These are phyloP conservation scores for Arthrinium phaeospermum DNA, from an alignment of 2,329 filamentous ascomycete species.

Conservation along the genomic window DNA sequence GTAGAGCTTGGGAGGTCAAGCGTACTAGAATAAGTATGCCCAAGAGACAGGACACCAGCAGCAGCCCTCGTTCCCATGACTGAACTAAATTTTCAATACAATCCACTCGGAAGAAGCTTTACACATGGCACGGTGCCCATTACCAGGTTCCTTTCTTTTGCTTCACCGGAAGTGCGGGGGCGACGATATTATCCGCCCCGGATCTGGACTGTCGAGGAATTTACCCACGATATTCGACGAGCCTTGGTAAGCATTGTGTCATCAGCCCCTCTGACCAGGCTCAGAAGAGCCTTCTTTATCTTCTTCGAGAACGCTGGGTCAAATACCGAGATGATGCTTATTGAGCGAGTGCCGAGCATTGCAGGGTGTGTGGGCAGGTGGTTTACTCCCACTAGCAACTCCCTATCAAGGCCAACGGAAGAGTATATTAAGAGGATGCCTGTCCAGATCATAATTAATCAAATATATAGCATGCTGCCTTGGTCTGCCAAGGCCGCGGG, in stretches of 20 bases:
- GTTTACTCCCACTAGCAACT: neutral
- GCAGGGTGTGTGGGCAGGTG: neutral
- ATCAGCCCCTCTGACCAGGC: neutral
- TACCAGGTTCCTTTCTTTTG: neutral
- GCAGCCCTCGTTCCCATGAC: neutral
- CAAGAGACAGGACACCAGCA: neutral
- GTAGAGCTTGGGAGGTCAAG: too few species aligned
- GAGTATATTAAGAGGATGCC: neutral
- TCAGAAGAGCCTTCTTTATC: neutral
- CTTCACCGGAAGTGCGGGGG: neutral
- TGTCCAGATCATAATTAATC: neutral
- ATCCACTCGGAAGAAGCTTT: neutral
- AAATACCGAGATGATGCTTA: neutral
- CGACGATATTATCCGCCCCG: slow-evolving; percentile 7
- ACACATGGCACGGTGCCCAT: neutral
- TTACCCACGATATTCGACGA: slow-evolving; percentile 2
- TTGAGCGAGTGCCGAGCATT: neutral
- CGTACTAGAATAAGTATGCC: neutral
- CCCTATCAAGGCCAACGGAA: slow-evolving; percentile 1
- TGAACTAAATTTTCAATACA: neutral
- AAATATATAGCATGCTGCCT: slow-evolving; percentile 1
- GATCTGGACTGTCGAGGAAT: neutral
- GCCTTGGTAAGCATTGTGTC: neutral
- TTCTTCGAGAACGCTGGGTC: neutral
- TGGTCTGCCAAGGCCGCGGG: neutral